Evolutionary conservation across 805 yeast species (phyloP), one percentile per base, ranked within the genome.

Genomic region (Candida namnaoensis): DNA sequence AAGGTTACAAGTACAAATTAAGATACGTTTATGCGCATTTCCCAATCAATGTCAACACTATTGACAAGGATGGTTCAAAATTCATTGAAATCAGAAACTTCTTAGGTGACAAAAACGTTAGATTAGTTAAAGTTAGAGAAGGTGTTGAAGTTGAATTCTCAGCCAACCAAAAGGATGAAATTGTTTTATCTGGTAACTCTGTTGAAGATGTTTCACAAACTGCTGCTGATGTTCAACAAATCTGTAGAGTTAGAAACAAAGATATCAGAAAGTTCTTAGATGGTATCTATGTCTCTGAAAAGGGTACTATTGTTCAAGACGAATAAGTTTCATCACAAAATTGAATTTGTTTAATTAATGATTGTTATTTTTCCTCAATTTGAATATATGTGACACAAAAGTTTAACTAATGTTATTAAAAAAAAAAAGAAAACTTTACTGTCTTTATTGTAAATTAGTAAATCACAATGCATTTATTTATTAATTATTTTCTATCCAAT

Each of bases 211-310:
- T 91, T 58, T 93, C 98, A 54, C 99, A 91, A 77, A 85, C 88
- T 66, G 93, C 95, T 72, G 99, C 99, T 64, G 96, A 88, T 68
- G 79, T 93, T 63, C 96, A 91, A 76, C 98, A 91, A 78, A 80
- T 80, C 72, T 88, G 97, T 80, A 82, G 95, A 72, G 98, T 88
- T 68, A 86, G 96, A 80, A 91, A 91, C 93, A 93, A 93, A 91
- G 99, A 91, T 93, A 91, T 93, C 90, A 87, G 99, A 78, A 91
- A 91, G 82, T 91, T 91, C 82, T 85, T 93, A 80, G 99, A 95
- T 74, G 99, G 99, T 88, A 90, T 91, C 77, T 91, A 91, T 73
- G 99, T 91, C 63, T 90, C 97, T 57, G 95, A 85, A 76, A 85
- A 84, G 75, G 95, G 96, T 65, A 75, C 76, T 69, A 77, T 91